These are phyloP conservation scores for Neocatenulostroma microsporum DNA, from an alignment of 2,329 filamentous ascomycete species.

Conservation along the genomic window DNA sequence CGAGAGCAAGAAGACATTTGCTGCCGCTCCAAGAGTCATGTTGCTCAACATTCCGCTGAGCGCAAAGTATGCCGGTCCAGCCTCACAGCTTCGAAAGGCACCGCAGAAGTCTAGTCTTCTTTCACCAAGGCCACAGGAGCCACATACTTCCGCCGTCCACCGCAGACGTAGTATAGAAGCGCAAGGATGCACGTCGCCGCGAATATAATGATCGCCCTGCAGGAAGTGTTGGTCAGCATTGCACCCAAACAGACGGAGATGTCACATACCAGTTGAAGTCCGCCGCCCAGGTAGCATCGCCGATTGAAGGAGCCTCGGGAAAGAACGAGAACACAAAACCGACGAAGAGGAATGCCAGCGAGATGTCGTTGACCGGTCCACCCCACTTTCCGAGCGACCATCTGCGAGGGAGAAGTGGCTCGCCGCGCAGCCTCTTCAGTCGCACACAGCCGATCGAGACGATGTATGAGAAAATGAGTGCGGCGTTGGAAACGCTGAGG, in stretches of 20 bases:
- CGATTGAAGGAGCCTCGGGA: slow-evolving; percentile 17
- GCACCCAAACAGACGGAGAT: no score
- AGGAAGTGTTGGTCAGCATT: not conserved
- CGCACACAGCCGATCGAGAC: slow-evolving; percentile 27
- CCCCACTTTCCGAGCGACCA: slow-evolving; percentile 29
- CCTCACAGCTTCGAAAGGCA: no score
- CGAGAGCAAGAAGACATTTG: no score
- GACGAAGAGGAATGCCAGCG: slow-evolving; percentile 24
- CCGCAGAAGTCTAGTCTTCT: no score
- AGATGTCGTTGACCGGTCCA: slow-evolving; percentile 27
- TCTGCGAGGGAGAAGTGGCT: slow-evolving; percentile 24
- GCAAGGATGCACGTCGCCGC: slow-evolving; percentile 16
- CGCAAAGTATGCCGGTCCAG: no score
- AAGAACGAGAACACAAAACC: slow-evolving; percentile 31
- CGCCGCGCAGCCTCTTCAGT: slow-evolving; percentile 24
- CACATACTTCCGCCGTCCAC: slow-evolving; percentile 23
- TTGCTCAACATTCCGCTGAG: no score
- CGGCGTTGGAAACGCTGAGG: slow-evolving; percentile 32
- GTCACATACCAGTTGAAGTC: slow-evolving; percentile 25
- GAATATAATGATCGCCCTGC: slow-evolving; percentile 26
- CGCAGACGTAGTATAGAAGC: slow-evolving; percentile 21
- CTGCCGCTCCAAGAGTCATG: no score
- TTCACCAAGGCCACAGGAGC: slow-evolving; percentile 25
- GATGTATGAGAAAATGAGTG: slow-evolving; percentile 28
- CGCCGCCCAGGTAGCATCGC: slow-evolving; percentile 17